Evolutionary conservation across 2,329 filamentous ascomycete species (phyloP).

Genomic region (Paracoccidioides lutzii): DNA sequence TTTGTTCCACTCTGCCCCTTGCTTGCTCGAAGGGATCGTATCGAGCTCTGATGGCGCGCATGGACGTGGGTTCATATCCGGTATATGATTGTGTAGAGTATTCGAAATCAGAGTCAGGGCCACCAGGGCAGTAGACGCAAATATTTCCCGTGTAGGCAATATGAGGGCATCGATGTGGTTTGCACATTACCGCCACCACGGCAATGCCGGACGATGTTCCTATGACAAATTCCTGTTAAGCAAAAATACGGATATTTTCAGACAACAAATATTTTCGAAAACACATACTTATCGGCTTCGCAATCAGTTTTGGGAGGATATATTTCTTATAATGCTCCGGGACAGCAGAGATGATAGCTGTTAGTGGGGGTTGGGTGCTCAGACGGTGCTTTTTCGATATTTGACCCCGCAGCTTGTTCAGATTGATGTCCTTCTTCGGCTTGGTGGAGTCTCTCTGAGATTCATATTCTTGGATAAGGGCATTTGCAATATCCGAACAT

Average conservation of each 20-base stretch:
- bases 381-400: constrained; percentile 88
- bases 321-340: constrained; percentile 99
- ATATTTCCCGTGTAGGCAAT: constrained; percentile 99
- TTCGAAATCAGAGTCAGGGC: constrained; percentile 95
- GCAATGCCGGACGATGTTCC: constrained; percentile 93
- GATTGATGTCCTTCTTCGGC: constrained; percentile 74
- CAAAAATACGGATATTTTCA: background rate
- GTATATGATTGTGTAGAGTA: constrained; percentile 99
- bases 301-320: constrained; percentile 87
- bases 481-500: constrained; percentile 89
- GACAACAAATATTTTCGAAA: background rate
- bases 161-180: constrained; percentile 92
- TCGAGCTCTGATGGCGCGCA: constrained; percentile 90
- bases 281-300: constrained; percentile 75
- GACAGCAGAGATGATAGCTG: constrained; percentile 92
- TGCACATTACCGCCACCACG: constrained; percentile 98
- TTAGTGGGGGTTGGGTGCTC: constrained; percentile 76
- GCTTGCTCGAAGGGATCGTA: constrained; percentile 99
- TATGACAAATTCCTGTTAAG: constrained; percentile 20
- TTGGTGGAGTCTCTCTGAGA: constrained; percentile 58
- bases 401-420: constrained; percentile 76
- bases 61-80: constrained; percentile 94
- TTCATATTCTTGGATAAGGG: constrained; percentile 89
- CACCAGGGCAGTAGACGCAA: constrained; percentile 95
- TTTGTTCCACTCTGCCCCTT: constrained; percentile 86